Percentiles rank a stretch among this genome's conserved stretches.
phyloP scores from a whole-genome alignment of 495 filamentous ascomycete species.

The Neurospora cerealis region DNA sequence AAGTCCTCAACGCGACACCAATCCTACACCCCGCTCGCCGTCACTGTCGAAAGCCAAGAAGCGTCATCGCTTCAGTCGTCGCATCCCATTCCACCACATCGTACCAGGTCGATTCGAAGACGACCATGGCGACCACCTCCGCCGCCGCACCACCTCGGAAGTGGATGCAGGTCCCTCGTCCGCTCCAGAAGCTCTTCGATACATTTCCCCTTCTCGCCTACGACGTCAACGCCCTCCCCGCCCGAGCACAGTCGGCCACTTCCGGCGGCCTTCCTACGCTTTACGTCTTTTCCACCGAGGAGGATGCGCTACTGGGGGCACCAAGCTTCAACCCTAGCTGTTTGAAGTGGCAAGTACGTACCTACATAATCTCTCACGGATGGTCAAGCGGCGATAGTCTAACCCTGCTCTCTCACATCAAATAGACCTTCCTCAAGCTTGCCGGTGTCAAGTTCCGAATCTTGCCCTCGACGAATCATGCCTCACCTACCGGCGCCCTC shows the following conservation, averaged over 20 bases:
- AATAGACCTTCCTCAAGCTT: conserved; percentile 77
- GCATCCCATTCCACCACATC: not conserved
- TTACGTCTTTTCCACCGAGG: conserved; percentile 65
- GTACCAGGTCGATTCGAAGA: not conserved
- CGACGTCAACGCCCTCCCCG: conserved; percentile 66
- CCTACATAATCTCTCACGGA: not conserved
- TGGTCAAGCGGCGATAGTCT: not conserved
- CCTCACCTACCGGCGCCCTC: conserved; percentile 75
- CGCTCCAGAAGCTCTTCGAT: conserved; percentile 76
- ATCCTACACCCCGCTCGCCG: not conserved
- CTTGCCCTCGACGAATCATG: conserved; percentile 81
- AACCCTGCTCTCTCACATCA: not conserved
- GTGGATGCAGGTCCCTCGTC: conserved; percentile 50
- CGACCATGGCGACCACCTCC: conserved; percentile 2
- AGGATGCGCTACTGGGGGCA: conserved; percentile 48
- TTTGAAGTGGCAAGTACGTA: conserved; percentile 88
- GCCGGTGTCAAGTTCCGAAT: conserved; percentile 55
- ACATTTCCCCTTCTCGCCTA: conserved; percentile 69
- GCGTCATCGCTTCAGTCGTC: not conserved
- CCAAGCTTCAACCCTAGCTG: conserved; percentile 90
- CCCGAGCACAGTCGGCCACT: conserved; percentile 41
- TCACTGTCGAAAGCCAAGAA: not conserved
- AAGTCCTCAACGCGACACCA: not conserved
- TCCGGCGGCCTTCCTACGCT: conserved; percentile 49
- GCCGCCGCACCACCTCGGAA: not conserved